phyloP scores from a whole-genome alignment of 352 stramenopile genomes.

The Phytophthora sp. region DNA sequence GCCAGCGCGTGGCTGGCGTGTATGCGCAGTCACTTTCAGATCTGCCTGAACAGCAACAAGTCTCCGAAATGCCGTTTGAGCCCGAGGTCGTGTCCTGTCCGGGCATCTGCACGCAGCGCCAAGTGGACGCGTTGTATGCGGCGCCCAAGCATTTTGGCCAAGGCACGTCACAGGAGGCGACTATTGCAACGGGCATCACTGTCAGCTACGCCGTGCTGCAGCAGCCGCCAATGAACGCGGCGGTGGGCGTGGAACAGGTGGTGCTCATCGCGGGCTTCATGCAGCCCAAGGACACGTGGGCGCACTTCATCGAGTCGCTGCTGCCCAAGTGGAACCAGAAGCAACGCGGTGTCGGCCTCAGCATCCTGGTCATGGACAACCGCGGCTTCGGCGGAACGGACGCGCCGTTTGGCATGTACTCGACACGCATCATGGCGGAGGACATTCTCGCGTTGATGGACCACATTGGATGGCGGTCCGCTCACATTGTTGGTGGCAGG shows the following conservation, averaged over 20 bases:
- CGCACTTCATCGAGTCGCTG: slow-evolving; percentile 51
- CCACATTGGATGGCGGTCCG: slow-evolving; percentile 55
- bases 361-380: slow-evolving; percentile 65
- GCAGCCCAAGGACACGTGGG: slow-evolving; percentile 63
- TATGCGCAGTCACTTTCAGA: slow-evolving; percentile 30
- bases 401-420: slow-evolving; percentile 52
- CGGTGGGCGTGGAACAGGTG: slow-evolving; percentile 42
- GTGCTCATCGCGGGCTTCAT: slow-evolving; percentile 65
- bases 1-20: slow-evolving; percentile 21
- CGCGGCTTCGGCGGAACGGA: slow-evolving; percentile 56
- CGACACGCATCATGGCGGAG: slow-evolving; percentile 60
- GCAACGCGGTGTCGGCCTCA: slow-evolving; percentile 40
- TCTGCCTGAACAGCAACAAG: slow-evolving; percentile 10
- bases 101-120: slow-evolving; percentile 46
- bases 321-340: slow-evolving; percentile 43
- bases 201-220: slow-evolving; percentile 58
- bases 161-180: slow-evolving; percentile 14
- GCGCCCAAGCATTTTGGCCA: slow-evolving; percentile 45
- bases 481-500: slow-evolving; percentile 56
- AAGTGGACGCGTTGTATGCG: slow-evolving; percentile 59
- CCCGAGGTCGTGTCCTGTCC: slow-evolving; percentile 30
- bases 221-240: slow-evolving; percentile 25
- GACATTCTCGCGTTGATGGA: slow-evolving; percentile 64
- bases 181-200: slow-evolving; percentile 50
- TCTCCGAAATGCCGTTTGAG: slow-evolving; percentile 19